Percentiles rank a stretch among this genome's conserved stretches.
Evolutionary conservation across 441 rosid genomes (phyloP).

Genomic region (Erysimum cheiri): DNA sequence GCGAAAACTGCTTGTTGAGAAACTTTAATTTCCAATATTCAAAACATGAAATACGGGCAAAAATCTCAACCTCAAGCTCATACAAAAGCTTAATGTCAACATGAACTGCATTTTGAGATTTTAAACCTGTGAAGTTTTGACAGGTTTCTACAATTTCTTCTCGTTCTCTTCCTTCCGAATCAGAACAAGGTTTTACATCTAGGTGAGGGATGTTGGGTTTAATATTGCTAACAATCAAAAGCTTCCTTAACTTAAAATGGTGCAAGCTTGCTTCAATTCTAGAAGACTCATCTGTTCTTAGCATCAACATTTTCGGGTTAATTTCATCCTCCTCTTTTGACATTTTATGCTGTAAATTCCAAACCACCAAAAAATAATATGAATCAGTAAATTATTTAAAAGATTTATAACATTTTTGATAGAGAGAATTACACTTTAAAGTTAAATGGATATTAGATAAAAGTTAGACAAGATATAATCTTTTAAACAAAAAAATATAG

Average conservation of each 20-base stretch:
- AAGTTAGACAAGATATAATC: too few relatives aligned
- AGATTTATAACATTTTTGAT: too few relatives aligned
- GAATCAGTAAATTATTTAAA: too few relatives aligned
- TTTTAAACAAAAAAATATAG: too few relatives aligned
- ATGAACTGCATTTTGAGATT: conserved; percentile 57
- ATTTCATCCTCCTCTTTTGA: neutral
- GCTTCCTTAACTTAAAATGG: neutral
- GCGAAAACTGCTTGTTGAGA: conserved; percentile 53
- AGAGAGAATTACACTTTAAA: too few relatives aligned
- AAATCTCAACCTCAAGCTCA: conserved; percentile 61
- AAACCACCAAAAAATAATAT: neutral
- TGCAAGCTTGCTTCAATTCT: neutral
- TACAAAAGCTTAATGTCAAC: conserved; percentile 53
- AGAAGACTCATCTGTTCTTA: neutral
- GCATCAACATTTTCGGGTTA: too few relatives aligned
- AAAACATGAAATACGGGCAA: conserved; percentile 62
- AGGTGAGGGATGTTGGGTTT: neutral
- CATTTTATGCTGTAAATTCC: neutral
- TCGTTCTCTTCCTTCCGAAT: conserved; percentile 6
- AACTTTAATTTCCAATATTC: conserved; percentile 62
- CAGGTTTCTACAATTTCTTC: neutral
- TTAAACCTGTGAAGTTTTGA: conserved; percentile 56
- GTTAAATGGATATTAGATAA: too few relatives aligned
- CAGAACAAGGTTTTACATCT: neutral
- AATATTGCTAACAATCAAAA: neutral